A percentile compares a stretch with the other conserved stretches of the same genome.
These are phyloP conservation scores for Acacia confusa DNA, from an alignment of 306 rosid species.

Conservation along the genomic window DNA sequence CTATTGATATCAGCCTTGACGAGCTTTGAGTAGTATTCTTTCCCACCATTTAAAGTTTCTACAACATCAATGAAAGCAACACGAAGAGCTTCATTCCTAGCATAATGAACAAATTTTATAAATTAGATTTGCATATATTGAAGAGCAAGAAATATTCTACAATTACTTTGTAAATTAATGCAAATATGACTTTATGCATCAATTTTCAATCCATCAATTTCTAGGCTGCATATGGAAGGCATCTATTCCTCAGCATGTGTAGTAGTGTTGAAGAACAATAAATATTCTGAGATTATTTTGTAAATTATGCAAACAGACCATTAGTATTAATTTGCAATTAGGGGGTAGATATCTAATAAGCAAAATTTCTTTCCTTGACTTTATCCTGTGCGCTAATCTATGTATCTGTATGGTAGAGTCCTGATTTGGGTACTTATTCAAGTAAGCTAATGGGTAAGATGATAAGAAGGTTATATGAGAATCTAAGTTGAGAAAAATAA, in stretches of 20 bases:
- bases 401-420: too few species aligned
- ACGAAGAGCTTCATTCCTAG: constrained; percentile 94
- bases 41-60: constrained; percentile 77
- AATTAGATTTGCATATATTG: background rate
- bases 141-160: background rate
- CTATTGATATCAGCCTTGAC: constrained; percentile 92
- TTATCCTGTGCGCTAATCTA: too few species aligned
- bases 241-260: too few species aligned
- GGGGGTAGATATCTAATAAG: background rate
- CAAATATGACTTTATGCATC: background rate
- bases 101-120: constrained; percentile 18
- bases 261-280: too few species aligned
- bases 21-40: constrained; percentile 86
- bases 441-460: too few species aligned
- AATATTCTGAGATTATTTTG: too few species aligned
- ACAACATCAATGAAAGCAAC: constrained; percentile 87
- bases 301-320: too few species aligned
- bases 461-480: too few species aligned
- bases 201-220: background rate
- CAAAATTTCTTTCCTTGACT: background rate
- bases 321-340: too few species aligned
- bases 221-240: too few species aligned
- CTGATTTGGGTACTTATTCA: too few species aligned
- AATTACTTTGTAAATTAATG: background rate
- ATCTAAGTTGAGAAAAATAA: too few species aligned